phyloP scores from a whole-genome alignment of 2,329 filamentous ascomycete species.

The Clarireedia paspali region DNA sequence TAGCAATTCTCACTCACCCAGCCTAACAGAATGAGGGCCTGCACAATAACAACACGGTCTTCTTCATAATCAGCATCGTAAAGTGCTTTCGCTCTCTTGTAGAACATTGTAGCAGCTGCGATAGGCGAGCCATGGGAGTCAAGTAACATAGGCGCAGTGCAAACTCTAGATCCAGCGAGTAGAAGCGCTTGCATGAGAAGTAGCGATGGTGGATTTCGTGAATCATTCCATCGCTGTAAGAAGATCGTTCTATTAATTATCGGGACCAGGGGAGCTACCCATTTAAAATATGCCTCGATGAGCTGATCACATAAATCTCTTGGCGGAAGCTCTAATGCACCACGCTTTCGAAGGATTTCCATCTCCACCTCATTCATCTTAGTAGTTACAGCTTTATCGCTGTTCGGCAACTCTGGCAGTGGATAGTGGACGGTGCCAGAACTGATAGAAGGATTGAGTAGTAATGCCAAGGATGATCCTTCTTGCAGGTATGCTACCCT shows the following conservation, averaged over 20 bases:
- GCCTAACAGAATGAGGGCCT: constrained; percentile 85
- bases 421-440: constrained; percentile 98
- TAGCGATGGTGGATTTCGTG: constrained; percentile 89
- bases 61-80: constrained; percentile 98
- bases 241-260: constrained; percentile 90
- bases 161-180: constrained; percentile 88
- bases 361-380: constrained; percentile 94
- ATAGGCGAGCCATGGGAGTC: constrained; percentile 93
- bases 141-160: constrained; percentile 89
- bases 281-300: constrained; percentile 90
- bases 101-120: constrained; percentile 91
- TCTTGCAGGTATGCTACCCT: constrained; percentile 92
- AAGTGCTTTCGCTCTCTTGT: constrained; percentile 90
- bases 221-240: constrained; percentile 85
- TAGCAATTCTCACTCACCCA: constrained; percentile 49
- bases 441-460: constrained; percentile 88
- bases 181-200: constrained; percentile 87
- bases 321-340: constrained; percentile 85
- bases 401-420: constrained; percentile 81
- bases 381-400: constrained; percentile 75
- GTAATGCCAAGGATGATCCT: constrained; percentile 89
- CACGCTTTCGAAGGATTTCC: constrained; percentile 86
- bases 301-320: constrained; percentile 86
- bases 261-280: constrained; percentile 91
- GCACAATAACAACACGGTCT: constrained; percentile 91